These are phyloP conservation scores for Sarcomyxa edulis DNA, from an alignment of 768 basidiomycete genomes.

Conservation along the genomic window DNA sequence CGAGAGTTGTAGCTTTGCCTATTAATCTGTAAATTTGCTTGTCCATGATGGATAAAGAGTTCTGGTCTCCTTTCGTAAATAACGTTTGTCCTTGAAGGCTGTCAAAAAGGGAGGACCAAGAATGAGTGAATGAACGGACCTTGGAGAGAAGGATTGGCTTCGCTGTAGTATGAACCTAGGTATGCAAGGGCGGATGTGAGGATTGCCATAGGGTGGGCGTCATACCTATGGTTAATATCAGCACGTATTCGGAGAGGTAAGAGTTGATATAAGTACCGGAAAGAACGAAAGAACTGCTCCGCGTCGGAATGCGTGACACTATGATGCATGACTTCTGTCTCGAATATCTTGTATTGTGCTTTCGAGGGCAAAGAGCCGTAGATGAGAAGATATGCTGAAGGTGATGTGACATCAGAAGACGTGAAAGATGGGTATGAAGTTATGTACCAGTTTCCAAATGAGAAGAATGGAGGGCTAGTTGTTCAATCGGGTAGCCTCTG, in stretches of 20 bases:
- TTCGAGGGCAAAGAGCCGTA: constrained; percentile 76
- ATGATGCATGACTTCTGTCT: constrained; percentile 77
- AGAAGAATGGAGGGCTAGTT: constrained; percentile 73
- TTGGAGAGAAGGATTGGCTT: constrained; percentile 85
- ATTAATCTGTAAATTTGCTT: constrained; percentile 88
- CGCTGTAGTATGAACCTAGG: constrained; percentile 80
- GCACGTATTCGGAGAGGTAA: background rate
- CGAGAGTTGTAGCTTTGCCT: constrained; percentile 84
- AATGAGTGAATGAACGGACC: constrained; percentile 35
- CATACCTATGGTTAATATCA: constrained; percentile 49
- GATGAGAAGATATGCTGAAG: constrained; percentile 73
- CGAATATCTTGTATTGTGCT: constrained; percentile 56
- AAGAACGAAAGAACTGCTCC: constrained; percentile 63
- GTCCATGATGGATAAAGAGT: constrained; percentile 77
- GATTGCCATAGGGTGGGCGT: constrained; percentile 91
- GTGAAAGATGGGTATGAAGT: background rate
- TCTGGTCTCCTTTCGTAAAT: constrained; percentile 61
- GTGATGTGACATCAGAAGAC: background rate
- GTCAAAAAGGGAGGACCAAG: background rate
- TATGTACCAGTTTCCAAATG: constrained; percentile 64
- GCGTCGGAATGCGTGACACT: constrained; percentile 62
- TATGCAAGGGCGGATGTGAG: constrained; percentile 85
- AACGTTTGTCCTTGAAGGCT: constrained; percentile 54
- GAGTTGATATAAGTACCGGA: constrained; percentile 36
- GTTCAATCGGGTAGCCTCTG: constrained; percentile 91